Evolutionary conservation across 768 basidiomycete genomes (phyloP).

Genomic region (Austroboletus festivus): DNA sequence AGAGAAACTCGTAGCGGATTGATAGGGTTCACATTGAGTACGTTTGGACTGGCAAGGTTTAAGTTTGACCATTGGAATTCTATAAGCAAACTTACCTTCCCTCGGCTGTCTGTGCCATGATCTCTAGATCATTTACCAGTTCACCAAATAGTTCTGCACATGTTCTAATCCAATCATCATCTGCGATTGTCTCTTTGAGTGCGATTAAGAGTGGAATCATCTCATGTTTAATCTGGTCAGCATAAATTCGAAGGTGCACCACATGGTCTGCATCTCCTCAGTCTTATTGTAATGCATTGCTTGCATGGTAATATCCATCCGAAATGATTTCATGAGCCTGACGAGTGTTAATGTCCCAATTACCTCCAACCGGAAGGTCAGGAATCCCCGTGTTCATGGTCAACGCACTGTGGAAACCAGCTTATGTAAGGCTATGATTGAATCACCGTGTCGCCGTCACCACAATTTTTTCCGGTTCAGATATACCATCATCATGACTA

Average conservation of each 20-base stretch:
- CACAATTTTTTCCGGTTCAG: too few relatives aligned
- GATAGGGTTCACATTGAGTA: too few relatives aligned
- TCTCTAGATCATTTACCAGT: too few relatives aligned
- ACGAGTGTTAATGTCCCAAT: slow-evolving; percentile 10
- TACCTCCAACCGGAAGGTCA: slow-evolving; percentile 4
- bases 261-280: slow-evolving; percentile 16
- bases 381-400: background rate
- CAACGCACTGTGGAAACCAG: background rate
- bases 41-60: too few relatives aligned
- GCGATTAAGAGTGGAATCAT: slow-evolving; percentile 10
- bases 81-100: too few relatives aligned
- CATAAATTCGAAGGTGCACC: slow-evolving; percentile 12
- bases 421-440: background rate
- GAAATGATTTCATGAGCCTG: slow-evolving; percentile 9
- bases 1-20: too few relatives aligned
- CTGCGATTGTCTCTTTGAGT: slow-evolving; percentile 8
- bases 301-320: slow-evolving; percentile 6
- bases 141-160: too few relatives aligned
- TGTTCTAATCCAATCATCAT: too few relatives aligned
- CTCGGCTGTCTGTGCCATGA: too few relatives aligned
- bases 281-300: slow-evolving; percentile 1
- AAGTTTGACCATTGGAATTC: too few relatives aligned
- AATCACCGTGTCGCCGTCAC: background rate
- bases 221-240: slow-evolving; percentile 10
- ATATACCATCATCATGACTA: background rate